Conservation (phyloP, 208 protist species). For the Leishmania tarentolae region DNA sequence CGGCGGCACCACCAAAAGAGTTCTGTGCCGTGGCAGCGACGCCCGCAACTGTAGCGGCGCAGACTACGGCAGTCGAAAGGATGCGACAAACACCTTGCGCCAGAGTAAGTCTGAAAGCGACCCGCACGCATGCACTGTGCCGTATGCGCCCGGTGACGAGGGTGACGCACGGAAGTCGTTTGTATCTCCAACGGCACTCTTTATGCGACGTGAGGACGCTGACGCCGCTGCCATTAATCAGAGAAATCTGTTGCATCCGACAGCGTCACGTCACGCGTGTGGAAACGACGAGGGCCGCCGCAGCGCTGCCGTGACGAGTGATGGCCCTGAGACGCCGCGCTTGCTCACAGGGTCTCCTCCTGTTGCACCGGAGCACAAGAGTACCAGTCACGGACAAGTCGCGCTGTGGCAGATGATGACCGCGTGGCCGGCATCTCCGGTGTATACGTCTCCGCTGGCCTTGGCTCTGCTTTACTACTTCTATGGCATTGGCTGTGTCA, state of each 20-base stretch:
- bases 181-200: not conserved
- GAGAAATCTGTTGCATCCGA: not conserved
- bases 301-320: not conserved
- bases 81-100: not conserved
- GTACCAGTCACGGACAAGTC: conserved; percentile 16
- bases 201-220: not conserved
- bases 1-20: not conserved
- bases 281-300: not conserved
- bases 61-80: too few relatives aligned
- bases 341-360: conserved; percentile 18
- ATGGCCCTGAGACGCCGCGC: conserved; percentile 14
- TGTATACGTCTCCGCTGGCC: not conserved
- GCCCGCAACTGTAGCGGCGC: not conserved
- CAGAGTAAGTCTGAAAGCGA: not conserved
- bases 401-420: conserved; percentile 31
- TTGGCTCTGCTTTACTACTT: not conserved
- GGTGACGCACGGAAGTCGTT: not conserved
- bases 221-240: not conserved
- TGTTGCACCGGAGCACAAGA: conserved; percentile 22
- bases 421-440: conserved; percentile 26
- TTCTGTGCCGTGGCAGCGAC: not conserved
- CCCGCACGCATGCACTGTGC: conserved; percentile 27
- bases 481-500: conserved; percentile 18
- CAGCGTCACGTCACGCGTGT: too few relatives aligned
- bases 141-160: not conserved